Evolutionary conservation across 768 basidiomycete genomes (phyloP).

Genomic region (Butyriboletus loyo): DNA sequence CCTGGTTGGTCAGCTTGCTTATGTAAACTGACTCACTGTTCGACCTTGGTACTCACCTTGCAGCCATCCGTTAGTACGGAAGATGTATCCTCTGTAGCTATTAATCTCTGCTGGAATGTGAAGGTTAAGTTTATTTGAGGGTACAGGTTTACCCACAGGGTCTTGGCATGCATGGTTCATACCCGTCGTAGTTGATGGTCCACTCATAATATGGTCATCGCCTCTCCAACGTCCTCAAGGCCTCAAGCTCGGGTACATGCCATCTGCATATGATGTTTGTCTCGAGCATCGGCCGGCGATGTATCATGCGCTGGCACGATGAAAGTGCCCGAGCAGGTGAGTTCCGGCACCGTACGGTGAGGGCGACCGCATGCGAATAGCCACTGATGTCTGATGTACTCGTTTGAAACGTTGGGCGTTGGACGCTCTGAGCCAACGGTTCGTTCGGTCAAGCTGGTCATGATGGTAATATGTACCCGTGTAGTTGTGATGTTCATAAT

Average conservation of each 20-base stretch:
- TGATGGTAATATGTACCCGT: background rate
- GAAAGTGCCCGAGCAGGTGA: background rate
- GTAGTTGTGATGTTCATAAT: background rate
- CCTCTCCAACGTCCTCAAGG: background rate
- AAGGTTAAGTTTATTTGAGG: background rate
- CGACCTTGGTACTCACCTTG: no score
- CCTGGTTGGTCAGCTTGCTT: no score
- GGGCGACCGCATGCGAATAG: conserved; percentile 1
- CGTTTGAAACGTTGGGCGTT: background rate
- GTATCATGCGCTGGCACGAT: background rate
- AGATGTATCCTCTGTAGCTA: background rate
- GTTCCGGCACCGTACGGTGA: background rate
- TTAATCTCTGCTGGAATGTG: background rate
- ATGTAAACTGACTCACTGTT: background rate
- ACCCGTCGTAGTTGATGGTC: background rate
- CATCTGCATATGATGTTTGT: background rate
- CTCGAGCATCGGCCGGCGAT: background rate
- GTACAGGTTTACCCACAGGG: background rate
- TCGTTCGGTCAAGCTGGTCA: background rate
- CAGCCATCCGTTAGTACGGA: background rate
- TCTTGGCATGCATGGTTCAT: background rate
- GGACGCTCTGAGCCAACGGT: background rate
- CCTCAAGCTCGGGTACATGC: background rate
- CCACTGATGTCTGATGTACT: background rate
- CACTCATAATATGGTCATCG: background rate